Base-by-base conservation (phyloP, 805 yeast genomes). In the Schizosaccharomyces japonicus region DNA sequence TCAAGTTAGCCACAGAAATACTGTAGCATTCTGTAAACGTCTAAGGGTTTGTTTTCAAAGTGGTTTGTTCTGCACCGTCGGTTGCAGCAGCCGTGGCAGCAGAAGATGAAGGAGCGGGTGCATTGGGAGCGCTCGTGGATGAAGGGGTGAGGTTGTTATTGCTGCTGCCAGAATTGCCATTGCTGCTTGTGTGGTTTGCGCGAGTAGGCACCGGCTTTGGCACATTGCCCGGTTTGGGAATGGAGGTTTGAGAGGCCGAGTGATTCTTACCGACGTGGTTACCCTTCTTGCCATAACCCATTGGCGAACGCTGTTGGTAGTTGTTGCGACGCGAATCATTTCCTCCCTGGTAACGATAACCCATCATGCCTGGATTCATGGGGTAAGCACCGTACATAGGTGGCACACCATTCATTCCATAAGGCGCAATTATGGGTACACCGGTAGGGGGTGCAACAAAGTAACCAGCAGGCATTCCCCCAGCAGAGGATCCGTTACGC, bases 371-470 rank as follows among this genome's bases (percentile, higher is more conserved):
- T 19, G 17, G 17, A 21, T 36, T 36, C 25, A 23, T 17, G 23
- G 42, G 27, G 23, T 36, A 36, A 25, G 17, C 27, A 13, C 42
- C 42, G 23, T 36, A 36, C 42, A 36, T 36, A 36, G 42, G 42
- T 19, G 42, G 42, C 10, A 36, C 42, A 23, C 42, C 42, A 36
- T 3, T 36, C 8, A 21, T 21, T 15, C 27, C 15, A 23, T 36
- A 36, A 8, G 42, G 11, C 42, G 23, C 23, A 25, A 36, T 36
- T 8, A 21, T 17, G 21, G 17, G n/a, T 32, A 25, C 42, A 19
- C 42, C 42, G 27, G 23, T 36, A n/a, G 17, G 42, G 23, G 42
- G 42, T 7, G n/a, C n/a, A n/a, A 36, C 42, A 36, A 15, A 36
- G n/a, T 36, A 36, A 21, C 27, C 23, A 7, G 42, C 42, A 36